Percentiles rank a stretch among this genome's conserved stretches.
Evolutionary conservation across 2,329 filamentous ascomycete genomes (phyloP).

Genomic region (Fusarium nurragi): DNA sequence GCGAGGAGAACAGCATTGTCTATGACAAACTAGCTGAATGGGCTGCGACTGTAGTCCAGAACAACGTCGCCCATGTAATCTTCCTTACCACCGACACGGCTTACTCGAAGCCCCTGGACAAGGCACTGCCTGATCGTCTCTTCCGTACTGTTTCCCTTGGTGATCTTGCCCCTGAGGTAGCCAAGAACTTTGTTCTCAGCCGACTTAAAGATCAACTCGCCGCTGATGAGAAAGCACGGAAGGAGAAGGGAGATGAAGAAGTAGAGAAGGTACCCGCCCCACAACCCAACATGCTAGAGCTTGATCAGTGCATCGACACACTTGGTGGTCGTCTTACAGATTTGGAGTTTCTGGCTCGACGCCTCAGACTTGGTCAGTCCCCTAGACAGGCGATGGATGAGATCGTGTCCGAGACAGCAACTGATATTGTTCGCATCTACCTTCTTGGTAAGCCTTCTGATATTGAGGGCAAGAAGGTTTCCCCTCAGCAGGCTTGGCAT

Average conservation of each 20-base stretch:
- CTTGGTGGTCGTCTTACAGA: slow-evolving; percentile 95
- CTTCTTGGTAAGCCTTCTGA: slow-evolving; percentile 69
- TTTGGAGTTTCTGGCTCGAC: slow-evolving; percentile 89
- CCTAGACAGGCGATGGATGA: slow-evolving; percentile 84
- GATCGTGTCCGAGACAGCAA: slow-evolving; percentile 88
- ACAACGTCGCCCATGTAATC: slow-evolving; percentile 91
- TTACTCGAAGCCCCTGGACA: slow-evolving; percentile 86
- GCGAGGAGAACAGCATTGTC: slow-evolving; percentile 68
- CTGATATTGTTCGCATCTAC: slow-evolving; percentile 94
- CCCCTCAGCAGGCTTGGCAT: slow-evolving; percentile 87
- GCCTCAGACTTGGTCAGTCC: slow-evolving; percentile 86
- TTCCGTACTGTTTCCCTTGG: slow-evolving; percentile 87
- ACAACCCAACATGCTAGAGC: slow-evolving; percentile 67
- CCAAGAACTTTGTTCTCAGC: slow-evolving; percentile 88
- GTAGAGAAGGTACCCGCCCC: slow-evolving; percentile 35
- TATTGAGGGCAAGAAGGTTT: slow-evolving; percentile 71
- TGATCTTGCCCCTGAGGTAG: slow-evolving; percentile 85
- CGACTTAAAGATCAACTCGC: slow-evolving; percentile 68
- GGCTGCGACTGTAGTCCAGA: slow-evolving; percentile 85
- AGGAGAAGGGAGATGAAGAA: slow-evolving; percentile 40
- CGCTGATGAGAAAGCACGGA: slow-evolving; percentile 38
- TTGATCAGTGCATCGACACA: slow-evolving; percentile 82
- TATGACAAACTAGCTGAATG: slow-evolving; percentile 88
- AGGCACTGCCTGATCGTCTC: slow-evolving; percentile 88
- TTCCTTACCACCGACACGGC: slow-evolving; percentile 92